Conservation (phyloP, 768 basidiomycete species). For the Kwoniella sp. region DNA sequence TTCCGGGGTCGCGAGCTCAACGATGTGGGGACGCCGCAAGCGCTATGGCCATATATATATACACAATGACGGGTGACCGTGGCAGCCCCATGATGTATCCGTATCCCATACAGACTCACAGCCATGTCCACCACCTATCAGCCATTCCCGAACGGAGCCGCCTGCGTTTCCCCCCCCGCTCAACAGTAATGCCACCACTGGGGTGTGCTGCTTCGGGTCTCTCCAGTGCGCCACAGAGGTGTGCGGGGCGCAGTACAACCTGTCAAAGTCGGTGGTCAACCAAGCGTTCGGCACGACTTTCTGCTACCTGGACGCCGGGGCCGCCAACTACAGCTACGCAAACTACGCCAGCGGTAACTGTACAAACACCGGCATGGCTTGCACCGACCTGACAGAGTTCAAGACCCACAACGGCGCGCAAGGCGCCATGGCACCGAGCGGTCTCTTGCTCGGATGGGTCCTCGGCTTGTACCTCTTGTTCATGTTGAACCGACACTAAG, state of each 20-base stretch:
- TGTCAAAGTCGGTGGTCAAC: background rate
- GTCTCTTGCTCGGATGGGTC: background rate
- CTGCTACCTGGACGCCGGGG: background rate
- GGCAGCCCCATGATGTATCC: too few relatives aligned
- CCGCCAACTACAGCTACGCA: background rate
- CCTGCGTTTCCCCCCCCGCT: conserved; percentile 3
- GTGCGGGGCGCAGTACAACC: background rate
- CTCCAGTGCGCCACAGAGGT: conserved; percentile 1
- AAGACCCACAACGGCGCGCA: background rate
- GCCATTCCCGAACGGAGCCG: too few relatives aligned
- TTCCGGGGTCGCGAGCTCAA: too few relatives aligned
- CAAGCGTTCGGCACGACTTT: conserved; percentile 1
- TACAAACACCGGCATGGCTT: background rate
- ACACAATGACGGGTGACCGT: too few relatives aligned
- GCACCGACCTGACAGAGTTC: background rate
- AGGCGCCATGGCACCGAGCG: background rate
- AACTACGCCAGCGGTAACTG: background rate
- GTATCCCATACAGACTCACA: too few relatives aligned
- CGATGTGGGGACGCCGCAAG: too few relatives aligned
- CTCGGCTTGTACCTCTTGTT: background rate
- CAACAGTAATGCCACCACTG: conserved; percentile 3
- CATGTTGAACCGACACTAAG: background rate
- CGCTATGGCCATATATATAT: too few relatives aligned
- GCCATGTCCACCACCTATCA: too few relatives aligned
- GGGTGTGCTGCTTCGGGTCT: conserved; percentile 5